Evolutionary conservation across 768 basidiomycete genomes (phyloP), one percentile per base, ranked within the genome.

Genomic region (Hericium erinaceus): DNA sequence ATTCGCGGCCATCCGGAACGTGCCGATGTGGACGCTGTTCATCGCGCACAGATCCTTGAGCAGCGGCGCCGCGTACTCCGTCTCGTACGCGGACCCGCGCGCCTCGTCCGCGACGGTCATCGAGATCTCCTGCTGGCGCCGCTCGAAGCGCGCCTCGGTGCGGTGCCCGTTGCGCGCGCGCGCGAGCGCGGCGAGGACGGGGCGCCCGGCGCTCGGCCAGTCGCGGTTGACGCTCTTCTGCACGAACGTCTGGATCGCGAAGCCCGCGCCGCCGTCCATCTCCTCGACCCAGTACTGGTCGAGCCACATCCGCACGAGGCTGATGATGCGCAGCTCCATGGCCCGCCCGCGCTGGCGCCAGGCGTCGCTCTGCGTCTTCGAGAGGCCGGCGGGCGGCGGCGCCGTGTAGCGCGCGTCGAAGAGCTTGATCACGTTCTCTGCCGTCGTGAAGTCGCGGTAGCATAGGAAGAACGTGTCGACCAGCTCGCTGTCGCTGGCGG

Each of bases 361-460:
- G 82, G 75, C 54, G 82, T 69, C 54, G 81, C 82, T 18, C 22
- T 58, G 57, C 37, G 41, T 51, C 9, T 39, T 38, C 15, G 52
- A 20, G 18, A 53, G 26, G 15, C 44, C 73, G 68, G 79, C 56
- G 67, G 66, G 54, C 56, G 61, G 64, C 15, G 55, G 68, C 22
- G 49, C 62, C 52, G 66, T 57, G 24, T 61, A 52, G 3, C 59
- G 38, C 13, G 16, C 51, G 54, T 37, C 37, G 24, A 83, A 66
- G 6, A 73, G 68, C 0, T 70, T 67, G 38, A 82, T 70, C 11
- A 84, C 71, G 7, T 75, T 72, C 15, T 48, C 26, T 0, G 88
- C 77, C 0, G 75, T 74, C 13, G 80, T 77, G 72, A 87, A 89
- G 59, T 82, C 77, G 26, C 87, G 82, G 70, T 89, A 91, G 54